Evolutionary conservation across 495 filamentous ascomycete species (phyloP).

Genomic region (Letharia lupina): DNA sequence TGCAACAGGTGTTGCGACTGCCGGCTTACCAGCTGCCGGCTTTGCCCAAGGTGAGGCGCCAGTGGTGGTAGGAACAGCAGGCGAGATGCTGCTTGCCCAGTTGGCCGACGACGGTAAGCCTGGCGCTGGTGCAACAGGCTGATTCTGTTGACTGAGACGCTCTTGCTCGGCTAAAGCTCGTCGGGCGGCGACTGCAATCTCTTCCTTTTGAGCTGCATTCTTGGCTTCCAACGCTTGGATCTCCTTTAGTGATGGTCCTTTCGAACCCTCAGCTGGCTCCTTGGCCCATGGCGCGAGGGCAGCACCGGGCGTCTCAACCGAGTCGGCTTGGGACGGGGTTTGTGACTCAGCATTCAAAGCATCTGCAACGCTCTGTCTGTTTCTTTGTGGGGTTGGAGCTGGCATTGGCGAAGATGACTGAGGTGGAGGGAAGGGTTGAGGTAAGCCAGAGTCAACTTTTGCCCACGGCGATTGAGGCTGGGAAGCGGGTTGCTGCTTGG

Average conservation of each 20-base stretch:
- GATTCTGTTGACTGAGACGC: conserved; percentile 60
- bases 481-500: conserved; percentile 46
- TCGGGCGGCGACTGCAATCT: conserved; percentile 70
- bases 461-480: conserved; percentile 52
- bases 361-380: conserved; percentile 74
- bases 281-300: conserved; percentile 93
- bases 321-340: conserved; percentile 67
- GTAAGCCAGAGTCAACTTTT: conserved; percentile 54
- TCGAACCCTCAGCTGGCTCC: conserved; percentile 65
- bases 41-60: conserved; percentile 56
- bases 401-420: conserved; percentile 71
- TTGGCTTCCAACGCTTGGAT: conserved; percentile 94
- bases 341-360: conserved; percentile 62
- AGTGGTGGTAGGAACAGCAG: conserved; percentile 42
- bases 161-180: conserved; percentile 73
- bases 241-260: conserved; percentile 88
- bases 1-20: conserved; percentile 36
- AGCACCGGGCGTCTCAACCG: conserved; percentile 48
- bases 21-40: conserved; percentile 52
- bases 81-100: conserved; percentile 74
- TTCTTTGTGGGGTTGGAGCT: conserved; percentile 78
- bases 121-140: conserved; percentile 50
- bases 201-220: conserved; percentile 86
- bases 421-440: conserved; percentile 69
- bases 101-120: conserved; percentile 83